These are phyloP conservation scores for Magnaporthales sp. DNA, from an alignment of 2,329 filamentous ascomycete species.

Conservation along the genomic window DNA sequence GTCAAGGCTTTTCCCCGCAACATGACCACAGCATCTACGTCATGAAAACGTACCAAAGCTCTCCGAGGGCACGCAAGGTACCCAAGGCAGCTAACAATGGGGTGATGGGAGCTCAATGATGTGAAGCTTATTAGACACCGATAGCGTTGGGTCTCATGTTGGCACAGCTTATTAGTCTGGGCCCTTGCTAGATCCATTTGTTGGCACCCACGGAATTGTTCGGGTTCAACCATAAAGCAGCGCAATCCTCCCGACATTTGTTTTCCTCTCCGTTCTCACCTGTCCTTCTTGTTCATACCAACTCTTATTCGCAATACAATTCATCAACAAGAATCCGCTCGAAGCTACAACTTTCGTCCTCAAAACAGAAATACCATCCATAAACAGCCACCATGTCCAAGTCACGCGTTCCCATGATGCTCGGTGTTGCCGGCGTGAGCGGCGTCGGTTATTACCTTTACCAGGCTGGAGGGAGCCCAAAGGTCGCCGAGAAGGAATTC, in stretches of 20 bases:
- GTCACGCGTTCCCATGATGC: slow-evolving; percentile 35
- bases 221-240: background rate
- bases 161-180: background rate
- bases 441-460: slow-evolving; percentile 88
- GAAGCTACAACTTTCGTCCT: background rate
- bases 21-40: background rate
- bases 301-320: background rate
- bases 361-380: background rate
- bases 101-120: background rate
- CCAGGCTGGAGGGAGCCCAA: slow-evolving; percentile 70
- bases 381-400: slow-evolving; percentile 30
- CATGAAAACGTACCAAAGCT: background rate
- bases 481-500: slow-evolving; percentile 75
- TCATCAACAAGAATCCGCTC: background rate
- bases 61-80: background rate
- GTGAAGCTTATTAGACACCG: background rate
- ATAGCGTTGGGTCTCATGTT: background rate
- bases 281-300: background rate
- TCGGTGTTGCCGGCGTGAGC: slow-evolving; percentile 56
- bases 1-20: background rate
- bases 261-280: background rate
- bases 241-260: background rate
- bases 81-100: background rate
- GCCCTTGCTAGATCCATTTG: background rate
- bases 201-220: background rate